Evolutionary conservation across 257 asterid species (phyloP), one percentile per base, ranked within the genome.

Genomic region (Apocynum venetum): DNA sequence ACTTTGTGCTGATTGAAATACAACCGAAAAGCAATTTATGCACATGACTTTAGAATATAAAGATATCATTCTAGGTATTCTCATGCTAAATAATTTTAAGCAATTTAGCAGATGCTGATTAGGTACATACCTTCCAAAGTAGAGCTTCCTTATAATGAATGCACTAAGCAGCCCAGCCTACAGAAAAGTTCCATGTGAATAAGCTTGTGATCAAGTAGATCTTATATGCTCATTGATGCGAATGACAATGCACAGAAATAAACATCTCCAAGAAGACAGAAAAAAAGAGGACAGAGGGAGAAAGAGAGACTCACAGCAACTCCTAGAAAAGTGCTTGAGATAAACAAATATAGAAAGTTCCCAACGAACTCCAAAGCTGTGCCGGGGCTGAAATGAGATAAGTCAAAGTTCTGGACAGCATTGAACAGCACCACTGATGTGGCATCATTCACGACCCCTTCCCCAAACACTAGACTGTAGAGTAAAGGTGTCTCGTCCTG

Each of bases 361-460:
- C 99, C 99, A 71, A 93, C 1, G 48, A 96, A 96, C 83, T 87
- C 73, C 64, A 96, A 87, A 85, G 86, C 95, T 60, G 80, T 73
- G 64, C 75, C 36, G 10, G 96, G 38, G 84, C 41, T 89, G 84
- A 96, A 85, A 81, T 91, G 88, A 82, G 97, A 85, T 51, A 96
- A 87, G 87, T 96, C 99, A 72, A 96, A 90, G 90, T 83, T 86
- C 88, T 96, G 96, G 87, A 96, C 91, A 35, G 99, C 99, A 79
- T 96, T 96, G 87, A 96, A 96, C 61, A 96, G 88, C 86, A 96
- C 99, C 56, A 96, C 94, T 47, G 99, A 96, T 78, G 99, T 96
- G 79, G 98, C 99, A 73, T 96, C 98, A 81, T 96, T 96, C 69
- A 96, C 99, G 41, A 95, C 99, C 15, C 99, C 98, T 90, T 95